These are phyloP conservation scores for Rutstroemia sp. DNA, from an alignment of 2,329 filamentous ascomycete species.

Conservation along the genomic window DNA sequence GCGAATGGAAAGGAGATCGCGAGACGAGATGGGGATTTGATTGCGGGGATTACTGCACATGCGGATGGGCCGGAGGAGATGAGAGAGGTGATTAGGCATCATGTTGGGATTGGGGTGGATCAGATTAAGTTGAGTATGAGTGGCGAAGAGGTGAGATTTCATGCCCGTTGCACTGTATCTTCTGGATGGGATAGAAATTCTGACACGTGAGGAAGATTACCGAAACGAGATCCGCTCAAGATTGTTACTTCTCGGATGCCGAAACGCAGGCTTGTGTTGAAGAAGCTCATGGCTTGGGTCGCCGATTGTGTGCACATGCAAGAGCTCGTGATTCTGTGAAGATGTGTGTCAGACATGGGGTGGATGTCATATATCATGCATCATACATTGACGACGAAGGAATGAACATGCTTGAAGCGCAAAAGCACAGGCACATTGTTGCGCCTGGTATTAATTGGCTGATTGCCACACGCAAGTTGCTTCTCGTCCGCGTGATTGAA, in stretches of 20 bases:
- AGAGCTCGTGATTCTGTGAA: constrained; percentile 36
- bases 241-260: constrained; percentile 38
- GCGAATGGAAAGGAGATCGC: constrained; percentile 44
- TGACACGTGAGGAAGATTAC: constrained; percentile 13
- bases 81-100: constrained; percentile 33
- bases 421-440: constrained; percentile 34
- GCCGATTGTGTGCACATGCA: constrained; percentile 37
- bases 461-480: constrained; percentile 26
- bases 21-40: constrained; percentile 36
- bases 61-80: constrained; percentile 35
- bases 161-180: neutral
- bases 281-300: constrained; percentile 34
- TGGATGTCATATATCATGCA: constrained; percentile 40
- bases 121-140: constrained; percentile 38
- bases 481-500: neutral
- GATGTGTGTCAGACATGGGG: constrained; percentile 36
- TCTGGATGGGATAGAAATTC: too few relatives aligned
- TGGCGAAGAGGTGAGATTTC: constrained; percentile 17
- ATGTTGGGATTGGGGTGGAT: constrained; percentile 34
- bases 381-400: constrained; percentile 36
- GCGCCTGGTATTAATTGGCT: constrained; percentile 38
- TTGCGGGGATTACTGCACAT: constrained; percentile 29
- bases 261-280: constrained; percentile 40
- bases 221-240: constrained; percentile 32
- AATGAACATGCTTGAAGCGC: constrained; percentile 33